phyloP scores from a whole-genome alignment of 345 rosid species.

The Lepidium didymum region DNA sequence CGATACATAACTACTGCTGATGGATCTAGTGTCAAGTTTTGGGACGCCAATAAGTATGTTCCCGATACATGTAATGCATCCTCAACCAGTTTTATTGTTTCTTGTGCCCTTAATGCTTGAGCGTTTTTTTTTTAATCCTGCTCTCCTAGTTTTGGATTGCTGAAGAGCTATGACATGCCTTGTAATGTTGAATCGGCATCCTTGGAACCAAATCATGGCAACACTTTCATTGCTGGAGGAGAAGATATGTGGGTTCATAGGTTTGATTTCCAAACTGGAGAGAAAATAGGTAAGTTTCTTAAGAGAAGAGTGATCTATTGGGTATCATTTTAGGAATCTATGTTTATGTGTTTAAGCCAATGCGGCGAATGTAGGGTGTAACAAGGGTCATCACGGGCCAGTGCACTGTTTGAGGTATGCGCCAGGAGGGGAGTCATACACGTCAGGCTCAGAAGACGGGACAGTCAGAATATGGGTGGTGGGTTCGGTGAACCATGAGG shows the following conservation, averaged over 20 bases:
- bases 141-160: conserved; percentile 64
- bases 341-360: conserved; percentile 1
- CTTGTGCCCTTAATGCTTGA: neutral
- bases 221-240: conserved; percentile 57
- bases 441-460: conserved; percentile 98
- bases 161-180: conserved; percentile 89
- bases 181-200: conserved; percentile 72
- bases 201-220: conserved; percentile 53
- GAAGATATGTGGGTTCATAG: conserved; percentile 66
- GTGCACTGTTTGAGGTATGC: conserved; percentile 89
- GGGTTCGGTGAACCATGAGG: conserved; percentile 34
- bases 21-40: conserved; percentile 86
- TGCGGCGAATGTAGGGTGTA: conserved; percentile 59
- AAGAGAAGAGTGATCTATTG: neutral
- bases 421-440: conserved; percentile 93
- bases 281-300: conserved; percentile 50
- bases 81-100: neutral
- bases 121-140: neutral
- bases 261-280: conserved; percentile 66
- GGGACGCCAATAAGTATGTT: conserved; percentile 97
- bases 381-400: conserved; percentile 99
- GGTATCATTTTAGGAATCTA: neutral
- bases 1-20: conserved; percentile 91
- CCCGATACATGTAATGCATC: neutral
- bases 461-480: conserved; percentile 58